Evolutionary conservation across 2,329 filamentous ascomycete species (phyloP).

Genomic region (Penicillium crustosum): DNA sequence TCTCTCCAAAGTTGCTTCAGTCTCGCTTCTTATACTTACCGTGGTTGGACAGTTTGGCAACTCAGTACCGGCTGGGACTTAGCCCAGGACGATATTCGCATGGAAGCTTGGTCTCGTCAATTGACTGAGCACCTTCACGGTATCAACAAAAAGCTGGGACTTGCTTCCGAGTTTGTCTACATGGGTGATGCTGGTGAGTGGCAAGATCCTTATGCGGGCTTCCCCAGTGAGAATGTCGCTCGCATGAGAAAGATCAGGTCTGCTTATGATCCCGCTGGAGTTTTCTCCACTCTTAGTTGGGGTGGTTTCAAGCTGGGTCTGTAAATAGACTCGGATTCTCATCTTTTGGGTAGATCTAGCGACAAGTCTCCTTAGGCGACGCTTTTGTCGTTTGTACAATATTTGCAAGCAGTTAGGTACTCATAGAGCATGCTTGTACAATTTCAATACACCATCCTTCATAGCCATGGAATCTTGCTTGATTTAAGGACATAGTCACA

Average conservation of each 20-base stretch:
- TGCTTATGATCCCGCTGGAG: slow-evolving; percentile 34
- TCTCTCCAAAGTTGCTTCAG: neutral
- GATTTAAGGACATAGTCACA: neutral
- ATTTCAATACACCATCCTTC: neutral
- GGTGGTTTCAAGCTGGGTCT: slow-evolving; percentile 37
- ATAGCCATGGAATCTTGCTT: no score
- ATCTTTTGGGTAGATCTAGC: neutral
- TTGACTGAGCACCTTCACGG: slow-evolving; percentile 33
- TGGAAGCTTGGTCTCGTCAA: slow-evolving; percentile 35
- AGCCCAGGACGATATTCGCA: slow-evolving; percentile 37
- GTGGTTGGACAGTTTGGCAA: slow-evolving; percentile 37
- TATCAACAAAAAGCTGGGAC: slow-evolving; percentile 31
- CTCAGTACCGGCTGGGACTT: slow-evolving; percentile 40
- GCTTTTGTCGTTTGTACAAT: neutral
- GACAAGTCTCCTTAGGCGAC: neutral
- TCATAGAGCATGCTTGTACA: neutral
- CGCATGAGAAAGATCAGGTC: slow-evolving; percentile 33
- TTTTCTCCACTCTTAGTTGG: slow-evolving; percentile 37
- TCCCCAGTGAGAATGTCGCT: slow-evolving; percentile 35
- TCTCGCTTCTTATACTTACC: neutral
- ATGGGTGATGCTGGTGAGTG: slow-evolving; percentile 42
- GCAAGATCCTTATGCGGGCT: slow-evolving; percentile 39
- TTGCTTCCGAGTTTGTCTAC: slow-evolving; percentile 39
- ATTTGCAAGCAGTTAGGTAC: no score
- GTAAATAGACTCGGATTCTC: neutral